These are phyloP conservation scores for Fusarium sarcochroum DNA, from an alignment of 2,329 filamentous ascomycete genomes.

Conservation along the genomic window DNA sequence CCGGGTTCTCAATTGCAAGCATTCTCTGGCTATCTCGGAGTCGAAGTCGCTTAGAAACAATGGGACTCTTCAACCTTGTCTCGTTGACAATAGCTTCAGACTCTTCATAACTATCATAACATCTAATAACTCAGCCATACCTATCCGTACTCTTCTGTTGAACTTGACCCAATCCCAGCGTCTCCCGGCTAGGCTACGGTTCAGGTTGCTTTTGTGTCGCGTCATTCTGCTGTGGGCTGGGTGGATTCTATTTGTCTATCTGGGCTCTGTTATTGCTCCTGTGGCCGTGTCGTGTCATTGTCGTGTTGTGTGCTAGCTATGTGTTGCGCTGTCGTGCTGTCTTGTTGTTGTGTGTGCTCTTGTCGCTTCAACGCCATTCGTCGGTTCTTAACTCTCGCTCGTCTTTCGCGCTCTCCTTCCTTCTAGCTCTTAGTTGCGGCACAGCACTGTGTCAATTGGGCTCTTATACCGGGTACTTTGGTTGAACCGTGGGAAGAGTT, in stretches of 20 bases:
- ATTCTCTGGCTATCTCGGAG: constrained; percentile 23
- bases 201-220: constrained; percentile 34
- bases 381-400: constrained; percentile 26
- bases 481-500: constrained; percentile 12
- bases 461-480: constrained; percentile 39
- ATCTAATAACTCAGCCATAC: neutral
- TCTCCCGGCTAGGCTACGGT: constrained; percentile 34
- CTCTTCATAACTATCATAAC: neutral
- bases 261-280: constrained; percentile 37
- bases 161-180: constrained; percentile 14
- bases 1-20: constrained; percentile 12
- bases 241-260: constrained; percentile 28
- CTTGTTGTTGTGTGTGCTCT: constrained; percentile 44
- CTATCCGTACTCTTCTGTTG: neutral
- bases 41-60: neutral
- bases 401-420: constrained; percentile 40
- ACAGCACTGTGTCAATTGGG: constrained; percentile 42
- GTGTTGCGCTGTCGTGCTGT: constrained; percentile 45
- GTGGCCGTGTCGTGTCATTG: constrained; percentile 40
- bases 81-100: constrained; percentile 11
- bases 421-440: constrained; percentile 42
- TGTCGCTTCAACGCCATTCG: constrained; percentile 38
- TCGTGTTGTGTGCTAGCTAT: constrained; percentile 45
- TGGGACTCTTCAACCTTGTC: neutral
- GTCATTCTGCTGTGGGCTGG: constrained; percentile 35